Percentiles rank a stretch among this genome's conserved stretches.
These are phyloP conservation scores for Rhizoctonia solani DNA, from an alignment of 1,284 basidiomycete species.

Conservation along the genomic window DNA sequence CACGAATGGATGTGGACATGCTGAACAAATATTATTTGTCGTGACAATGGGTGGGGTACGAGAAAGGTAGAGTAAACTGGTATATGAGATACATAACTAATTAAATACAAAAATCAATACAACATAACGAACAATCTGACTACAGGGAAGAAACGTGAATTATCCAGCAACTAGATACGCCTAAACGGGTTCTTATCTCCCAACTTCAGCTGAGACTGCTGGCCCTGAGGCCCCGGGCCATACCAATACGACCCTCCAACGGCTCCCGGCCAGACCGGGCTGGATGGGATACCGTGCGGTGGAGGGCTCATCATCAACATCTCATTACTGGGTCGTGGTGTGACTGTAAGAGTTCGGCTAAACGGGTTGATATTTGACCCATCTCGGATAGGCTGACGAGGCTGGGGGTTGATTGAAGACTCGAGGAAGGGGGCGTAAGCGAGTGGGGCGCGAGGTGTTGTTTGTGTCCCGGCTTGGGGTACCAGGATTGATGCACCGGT, in stretches of 20 bases:
- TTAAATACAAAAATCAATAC: too few relatives aligned
- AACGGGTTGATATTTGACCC: not conserved
- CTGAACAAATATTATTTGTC: too few relatives aligned
- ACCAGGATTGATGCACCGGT: too few relatives aligned
- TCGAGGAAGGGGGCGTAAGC: slow-evolving; percentile 21
- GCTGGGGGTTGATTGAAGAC: slow-evolving; percentile 10
- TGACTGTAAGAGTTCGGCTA: not conserved
- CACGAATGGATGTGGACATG: too few relatives aligned
- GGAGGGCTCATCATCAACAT: slow-evolving; percentile 20
- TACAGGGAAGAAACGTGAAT: not conserved
- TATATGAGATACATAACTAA: too few relatives aligned
- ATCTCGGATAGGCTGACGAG: slow-evolving; percentile 24
- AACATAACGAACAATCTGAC: not conserved
- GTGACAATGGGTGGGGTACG: too few relatives aligned
- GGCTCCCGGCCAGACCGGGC: slow-evolving; percentile 29
- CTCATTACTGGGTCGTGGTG: not conserved
- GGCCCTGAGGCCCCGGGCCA: too few relatives aligned
- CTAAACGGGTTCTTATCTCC: slow-evolving; percentile 34
- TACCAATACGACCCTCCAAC: slow-evolving; percentile 31
- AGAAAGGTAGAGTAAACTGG: too few relatives aligned
- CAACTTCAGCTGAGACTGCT: slow-evolving; percentile 4
- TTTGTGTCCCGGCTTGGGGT: too few relatives aligned
- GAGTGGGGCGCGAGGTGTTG: slow-evolving; percentile 12
- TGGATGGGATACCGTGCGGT: slow-evolving; percentile 21
- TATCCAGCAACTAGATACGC: slow-evolving; percentile 5